These are phyloP conservation scores for Serpula lacrymans DNA, from an alignment of 768 basidiomycete genomes.

Conservation along the genomic window DNA sequence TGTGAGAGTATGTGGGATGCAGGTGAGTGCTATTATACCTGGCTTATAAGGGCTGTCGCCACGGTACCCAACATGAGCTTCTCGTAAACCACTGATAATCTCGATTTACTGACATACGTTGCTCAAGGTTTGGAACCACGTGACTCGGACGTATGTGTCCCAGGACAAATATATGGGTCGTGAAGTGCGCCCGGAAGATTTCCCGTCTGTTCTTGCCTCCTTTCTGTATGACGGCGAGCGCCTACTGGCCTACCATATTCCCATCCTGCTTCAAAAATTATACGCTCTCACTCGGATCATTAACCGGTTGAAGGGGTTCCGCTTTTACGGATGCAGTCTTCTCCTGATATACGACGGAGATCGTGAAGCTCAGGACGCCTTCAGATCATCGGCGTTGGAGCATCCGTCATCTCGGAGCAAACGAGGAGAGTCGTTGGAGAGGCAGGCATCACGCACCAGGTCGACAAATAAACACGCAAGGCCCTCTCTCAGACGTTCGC, in stretches of 20 bases:
- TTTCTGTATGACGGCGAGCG: slow-evolving; percentile 85
- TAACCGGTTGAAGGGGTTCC: slow-evolving; percentile 85
- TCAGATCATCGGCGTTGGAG: slow-evolving; percentile 58
- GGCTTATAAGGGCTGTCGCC: background rate
- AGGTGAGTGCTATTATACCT: slow-evolving; percentile 55
- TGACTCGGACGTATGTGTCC: slow-evolving; percentile 77
- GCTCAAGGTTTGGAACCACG: slow-evolving; percentile 86
- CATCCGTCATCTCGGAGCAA: slow-evolving; percentile 63
- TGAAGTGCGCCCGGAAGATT: slow-evolving; percentile 82
- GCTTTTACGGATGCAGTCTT: slow-evolving; percentile 97
- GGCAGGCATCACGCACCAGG: slow-evolving; percentile 37
- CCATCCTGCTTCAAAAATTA: slow-evolving; percentile 83
- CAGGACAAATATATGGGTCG: slow-evolving; percentile 98
- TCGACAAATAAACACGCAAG: slow-evolving; percentile 38
- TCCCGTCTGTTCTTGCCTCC: slow-evolving; percentile 73
- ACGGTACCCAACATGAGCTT: background rate
- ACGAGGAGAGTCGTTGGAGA: slow-evolving; percentile 76
- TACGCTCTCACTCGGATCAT: slow-evolving; percentile 93
- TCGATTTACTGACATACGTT: slow-evolving; percentile 9
- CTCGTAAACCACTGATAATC: slow-evolving; percentile 2
- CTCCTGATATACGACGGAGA: slow-evolving; percentile 98
- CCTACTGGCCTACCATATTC: slow-evolving; percentile 89
- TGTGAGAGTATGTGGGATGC: slow-evolving; percentile 97
- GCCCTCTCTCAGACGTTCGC: slow-evolving; percentile 61
- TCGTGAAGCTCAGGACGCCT: slow-evolving; percentile 76